Conservation (phyloP, 345 rosid genomes). For the Euphorbia peplus region DNA sequence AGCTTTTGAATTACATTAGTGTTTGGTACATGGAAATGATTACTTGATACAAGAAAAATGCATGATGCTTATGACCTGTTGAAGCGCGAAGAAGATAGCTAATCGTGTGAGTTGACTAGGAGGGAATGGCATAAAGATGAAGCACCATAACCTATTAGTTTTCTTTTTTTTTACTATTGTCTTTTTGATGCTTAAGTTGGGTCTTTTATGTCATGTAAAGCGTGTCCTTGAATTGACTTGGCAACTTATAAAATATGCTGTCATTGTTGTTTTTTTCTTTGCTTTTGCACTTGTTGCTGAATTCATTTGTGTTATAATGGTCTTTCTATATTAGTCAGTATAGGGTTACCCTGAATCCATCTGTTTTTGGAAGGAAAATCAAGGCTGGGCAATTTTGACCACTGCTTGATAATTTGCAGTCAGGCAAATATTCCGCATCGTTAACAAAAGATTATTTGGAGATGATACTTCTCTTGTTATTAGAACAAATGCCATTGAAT, state of each 20-base stretch:
- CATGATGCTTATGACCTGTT: constrained; percentile 27
- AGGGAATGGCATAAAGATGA: constrained; percentile 14
- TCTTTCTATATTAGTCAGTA: too few species aligned
- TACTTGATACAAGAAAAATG: constrained; percentile 29
- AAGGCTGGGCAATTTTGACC: too few species aligned
- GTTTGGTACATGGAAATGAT: constrained; percentile 26
- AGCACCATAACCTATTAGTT: constrained; percentile 22
- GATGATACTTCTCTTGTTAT: too few species aligned
- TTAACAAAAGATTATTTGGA: too few species aligned
- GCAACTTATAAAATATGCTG: background rate
- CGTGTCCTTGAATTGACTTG: constrained; percentile 8
- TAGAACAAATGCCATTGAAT: too few species aligned
- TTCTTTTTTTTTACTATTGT: constrained; percentile 1
- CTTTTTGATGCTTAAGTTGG: constrained; percentile 14
- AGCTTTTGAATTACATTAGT: constrained; percentile 14
- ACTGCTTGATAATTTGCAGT: too few species aligned
- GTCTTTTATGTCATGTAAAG: constrained; percentile 16
- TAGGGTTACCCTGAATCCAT: too few species aligned
- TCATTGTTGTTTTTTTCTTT: constrained; percentile 7
- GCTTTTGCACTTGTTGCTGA: background rate
- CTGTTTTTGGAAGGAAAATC: too few species aligned
- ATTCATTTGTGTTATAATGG: too few species aligned
- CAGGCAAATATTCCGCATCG: too few species aligned
- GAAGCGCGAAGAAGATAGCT: constrained; percentile 35
- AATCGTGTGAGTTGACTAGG: constrained; percentile 22